Evolutionary conservation across 306 rosid species (phyloP), one percentile per base, ranked within the genome.

Genomic region (Dryas drummondii): DNA sequence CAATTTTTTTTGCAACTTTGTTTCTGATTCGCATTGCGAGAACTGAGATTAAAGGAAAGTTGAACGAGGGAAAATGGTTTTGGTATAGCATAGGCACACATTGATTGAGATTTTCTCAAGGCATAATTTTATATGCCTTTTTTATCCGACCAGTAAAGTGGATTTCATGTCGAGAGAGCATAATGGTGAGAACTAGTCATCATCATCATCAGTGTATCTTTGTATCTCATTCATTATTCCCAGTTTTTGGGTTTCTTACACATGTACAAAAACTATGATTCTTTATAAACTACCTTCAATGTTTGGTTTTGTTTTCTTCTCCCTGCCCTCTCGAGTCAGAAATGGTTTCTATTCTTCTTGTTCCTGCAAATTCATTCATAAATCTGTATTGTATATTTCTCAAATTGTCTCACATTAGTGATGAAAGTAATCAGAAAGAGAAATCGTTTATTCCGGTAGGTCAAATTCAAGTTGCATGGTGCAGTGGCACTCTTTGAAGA

Each of bases 1-100:
- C 98, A 44, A 82, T 80, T 67, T 82, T 82, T 81, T 80, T 79
- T 78, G 98, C 97, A 32, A 86, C 80, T 54, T 81, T 89, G 71
- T 88, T 76, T 81, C 82, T 93, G 91, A 65, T 91, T 69, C 83
- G 87, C 10, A 70, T 85, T 66, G 91, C 88, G 10, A 82, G 87
- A 84, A 82, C 84, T 9, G 98, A 93, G 87, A 84, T 89, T 70
- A 71, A 67, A 76, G 93, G 62, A 76, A 91, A 81, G 78, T 71
- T 85, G 66, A 73, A 63, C 44, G 83, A 82, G 73, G 88, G 84
- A 74, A 83, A 79, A 73, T 86, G 89, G 87, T 71, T 69, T 73
- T 73, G 74, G 82, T 62, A 52, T 65, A 64, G 55, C 79, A 37
- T 50, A 62, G 79, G 68, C 80, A 74, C 80, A 54, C 44, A 53